These are phyloP conservation scores for Isabelozyma heimii DNA, from an alignment of 805 yeast genomes.

Conservation along the genomic window DNA sequence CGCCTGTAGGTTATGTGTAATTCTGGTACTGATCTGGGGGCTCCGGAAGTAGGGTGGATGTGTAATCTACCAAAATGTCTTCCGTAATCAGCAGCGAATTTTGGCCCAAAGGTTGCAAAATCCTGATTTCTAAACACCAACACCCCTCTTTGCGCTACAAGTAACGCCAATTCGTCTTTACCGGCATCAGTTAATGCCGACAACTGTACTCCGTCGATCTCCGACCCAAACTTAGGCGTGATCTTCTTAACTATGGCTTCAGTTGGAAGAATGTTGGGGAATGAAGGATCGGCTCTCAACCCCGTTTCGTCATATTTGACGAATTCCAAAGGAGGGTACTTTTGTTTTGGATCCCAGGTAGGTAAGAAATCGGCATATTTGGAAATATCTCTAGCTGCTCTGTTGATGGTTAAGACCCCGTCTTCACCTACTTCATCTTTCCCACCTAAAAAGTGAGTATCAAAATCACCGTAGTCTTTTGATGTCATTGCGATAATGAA, in stretches of 20 bases:
- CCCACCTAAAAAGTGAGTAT: slow-evolving; percentile 50
- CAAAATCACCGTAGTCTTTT: slow-evolving; percentile 31
- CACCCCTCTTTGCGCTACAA: slow-evolving; percentile 71
- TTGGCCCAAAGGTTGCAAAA: slow-evolving; percentile 50
- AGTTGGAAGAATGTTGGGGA: slow-evolving; percentile 48
- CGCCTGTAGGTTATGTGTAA: slow-evolving; percentile 61
- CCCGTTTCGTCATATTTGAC: slow-evolving; percentile 64
- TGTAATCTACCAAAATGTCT: slow-evolving; percentile 68
- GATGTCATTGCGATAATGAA: background rate
- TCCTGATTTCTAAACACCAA: slow-evolving; percentile 67
- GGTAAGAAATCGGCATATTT: slow-evolving; percentile 60
- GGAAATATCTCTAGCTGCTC: slow-evolving; percentile 29
- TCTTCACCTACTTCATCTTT: slow-evolving; percentile 47
- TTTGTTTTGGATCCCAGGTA: slow-evolving; percentile 62
- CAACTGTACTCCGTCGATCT: slow-evolving; percentile 58
- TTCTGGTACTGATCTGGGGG: slow-evolving; percentile 62
- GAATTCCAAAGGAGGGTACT: slow-evolving; percentile 49
- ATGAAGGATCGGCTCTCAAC: slow-evolving; percentile 54
- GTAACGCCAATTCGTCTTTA: slow-evolving; percentile 66
- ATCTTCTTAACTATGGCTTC: slow-evolving; percentile 34
- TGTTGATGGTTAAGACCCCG: slow-evolving; percentile 48
- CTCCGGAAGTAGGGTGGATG: slow-evolving; percentile 72
- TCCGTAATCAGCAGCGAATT: slow-evolving; percentile 53
- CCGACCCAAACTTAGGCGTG: slow-evolving; percentile 72
- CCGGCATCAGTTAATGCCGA: slow-evolving; percentile 51